Evolutionary conservation across 768 basidiomycete genomes (phyloP).

Genomic region (Calocera cornea): DNA sequence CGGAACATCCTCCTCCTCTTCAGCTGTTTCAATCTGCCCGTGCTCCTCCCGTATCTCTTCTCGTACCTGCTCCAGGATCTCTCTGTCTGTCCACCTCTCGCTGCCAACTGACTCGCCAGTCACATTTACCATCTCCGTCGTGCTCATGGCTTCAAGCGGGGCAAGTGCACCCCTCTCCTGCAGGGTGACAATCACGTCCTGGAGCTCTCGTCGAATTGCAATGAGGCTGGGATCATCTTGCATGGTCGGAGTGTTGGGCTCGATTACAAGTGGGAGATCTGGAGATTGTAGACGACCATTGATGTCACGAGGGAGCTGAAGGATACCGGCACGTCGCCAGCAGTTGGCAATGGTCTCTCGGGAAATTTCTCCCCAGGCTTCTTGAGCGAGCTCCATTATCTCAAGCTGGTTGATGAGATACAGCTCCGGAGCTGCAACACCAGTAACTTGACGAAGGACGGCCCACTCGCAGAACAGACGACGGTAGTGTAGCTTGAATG

Average conservation of each 20-base stretch:
- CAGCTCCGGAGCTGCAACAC: constrained; percentile 18
- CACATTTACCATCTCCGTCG: too few species aligned
- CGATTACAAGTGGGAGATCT: neutral
- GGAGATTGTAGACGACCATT: neutral
- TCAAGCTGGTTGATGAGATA: constrained; percentile 31
- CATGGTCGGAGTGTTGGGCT: neutral
- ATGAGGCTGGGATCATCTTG: neutral
- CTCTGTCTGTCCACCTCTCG: neutral
- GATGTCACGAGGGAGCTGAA: constrained; percentile 10
- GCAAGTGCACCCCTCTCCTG: neutral
- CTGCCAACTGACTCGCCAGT: too few species aligned
- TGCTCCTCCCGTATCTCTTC: neutral
- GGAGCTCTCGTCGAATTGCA: neutral
- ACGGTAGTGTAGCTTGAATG: constrained; percentile 24
- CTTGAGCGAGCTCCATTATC: constrained; percentile 26
- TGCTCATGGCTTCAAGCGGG: too few species aligned
- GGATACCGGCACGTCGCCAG: constrained; percentile 29
- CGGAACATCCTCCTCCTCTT: neutral
- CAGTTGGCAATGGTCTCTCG: constrained; percentile 27
- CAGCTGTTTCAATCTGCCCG: neutral
- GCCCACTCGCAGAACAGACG: constrained; percentile 21
- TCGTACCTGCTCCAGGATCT: neutral
- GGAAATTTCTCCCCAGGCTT: constrained; percentile 26
- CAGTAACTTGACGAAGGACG: constrained; percentile 16
- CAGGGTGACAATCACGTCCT: neutral